phyloP scores from a whole-genome alignment of 768 basidiomycete genomes.

The Suillus americanus region DNA sequence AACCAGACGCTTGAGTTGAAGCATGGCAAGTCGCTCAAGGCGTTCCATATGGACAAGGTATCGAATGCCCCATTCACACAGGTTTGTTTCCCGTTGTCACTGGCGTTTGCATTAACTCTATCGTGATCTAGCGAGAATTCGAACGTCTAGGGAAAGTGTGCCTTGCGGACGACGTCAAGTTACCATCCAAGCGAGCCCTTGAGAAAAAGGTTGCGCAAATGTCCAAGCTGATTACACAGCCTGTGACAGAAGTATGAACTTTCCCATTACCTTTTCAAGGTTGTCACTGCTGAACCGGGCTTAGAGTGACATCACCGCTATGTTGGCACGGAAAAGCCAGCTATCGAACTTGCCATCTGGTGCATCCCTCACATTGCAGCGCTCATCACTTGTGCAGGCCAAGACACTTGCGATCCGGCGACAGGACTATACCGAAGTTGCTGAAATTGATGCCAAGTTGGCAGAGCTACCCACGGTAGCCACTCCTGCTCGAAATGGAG shows the following conservation, averaged over 20 bases:
- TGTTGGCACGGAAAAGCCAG: constrained; percentile 66
- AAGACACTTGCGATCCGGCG: constrained; percentile 75
- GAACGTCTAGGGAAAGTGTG: constrained; percentile 52
- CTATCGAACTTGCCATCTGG: constrained; percentile 34
- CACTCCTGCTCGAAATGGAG: constrained; percentile 20
- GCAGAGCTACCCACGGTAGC: constrained; percentile 42
- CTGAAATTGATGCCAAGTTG: constrained; percentile 61
- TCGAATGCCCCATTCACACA: constrained; percentile 68
- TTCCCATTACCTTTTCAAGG: constrained; percentile 5
- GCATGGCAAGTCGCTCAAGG: constrained; percentile 64
- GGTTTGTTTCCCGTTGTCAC: constrained; percentile 42
- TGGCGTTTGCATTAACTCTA: constrained; percentile 5
- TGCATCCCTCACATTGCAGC: constrained; percentile 48
- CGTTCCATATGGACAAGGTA: constrained; percentile 81
- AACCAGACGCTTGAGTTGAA: constrained; percentile 73
- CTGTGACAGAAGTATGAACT: constrained; percentile 74
- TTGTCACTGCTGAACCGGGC: constrained; percentile 12
- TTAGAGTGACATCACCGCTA: constrained; percentile 81
- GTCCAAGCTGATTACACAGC: constrained; percentile 53
- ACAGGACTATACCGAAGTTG: constrained; percentile 64
- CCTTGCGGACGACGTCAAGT: constrained; percentile 50
- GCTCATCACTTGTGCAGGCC: constrained; percentile 65
- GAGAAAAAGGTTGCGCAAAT: constrained; percentile 68
- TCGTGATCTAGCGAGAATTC: constrained; percentile 63
- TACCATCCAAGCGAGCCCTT: constrained; percentile 67